These are phyloP conservation scores for Urochloa ruziziensis DNA, from an alignment of 176 grass and related monocot genomes.

Conservation along the genomic window DNA sequence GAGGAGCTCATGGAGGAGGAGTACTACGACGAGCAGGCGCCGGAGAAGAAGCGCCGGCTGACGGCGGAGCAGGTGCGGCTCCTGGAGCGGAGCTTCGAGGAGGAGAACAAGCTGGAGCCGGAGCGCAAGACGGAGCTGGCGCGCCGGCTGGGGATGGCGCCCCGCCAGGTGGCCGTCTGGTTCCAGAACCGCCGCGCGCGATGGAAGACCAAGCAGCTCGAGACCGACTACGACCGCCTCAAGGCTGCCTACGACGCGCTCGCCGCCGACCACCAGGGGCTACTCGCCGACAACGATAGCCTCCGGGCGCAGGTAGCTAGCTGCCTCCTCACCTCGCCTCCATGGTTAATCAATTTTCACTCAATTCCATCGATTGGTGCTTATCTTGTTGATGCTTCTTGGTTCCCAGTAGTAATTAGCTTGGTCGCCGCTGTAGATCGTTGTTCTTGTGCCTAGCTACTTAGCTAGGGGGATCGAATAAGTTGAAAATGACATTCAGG, in stretches of 20 bases:
- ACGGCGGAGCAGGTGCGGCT: conserved; percentile 73
- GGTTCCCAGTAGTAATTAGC: neutral
- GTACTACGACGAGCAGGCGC: conserved; percentile 94
- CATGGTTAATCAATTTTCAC: neutral
- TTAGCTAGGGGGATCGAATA: neutral
- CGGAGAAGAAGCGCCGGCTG: conserved; percentile 89
- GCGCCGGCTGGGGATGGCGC: conserved; percentile 71
- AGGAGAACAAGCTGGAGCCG: conserved; percentile 91
- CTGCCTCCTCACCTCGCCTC: neutral
- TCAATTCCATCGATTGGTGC: neutral
- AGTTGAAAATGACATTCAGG: neutral
- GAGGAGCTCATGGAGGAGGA: conserved; percentile 89
- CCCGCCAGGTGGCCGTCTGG: conserved; percentile 91
- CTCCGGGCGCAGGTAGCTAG: conserved; percentile 54
- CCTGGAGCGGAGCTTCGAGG: conserved; percentile 77
- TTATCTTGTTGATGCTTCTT: neutral
- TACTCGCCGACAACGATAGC: conserved; percentile 73
- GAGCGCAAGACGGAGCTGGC: conserved; percentile 89
- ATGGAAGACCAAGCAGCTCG: conserved; percentile 95
- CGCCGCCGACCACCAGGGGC: conserved; percentile 50
- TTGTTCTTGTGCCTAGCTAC: neutral
- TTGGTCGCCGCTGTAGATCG: neutral
- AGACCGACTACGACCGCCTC: conserved; percentile 79
- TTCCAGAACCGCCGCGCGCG: conserved; percentile 94
- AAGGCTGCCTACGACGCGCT: conserved; percentile 71